These are phyloP conservation scores for Carpinus fangiana DNA, from an alignment of 306 rosid genomes.

Conservation along the genomic window DNA sequence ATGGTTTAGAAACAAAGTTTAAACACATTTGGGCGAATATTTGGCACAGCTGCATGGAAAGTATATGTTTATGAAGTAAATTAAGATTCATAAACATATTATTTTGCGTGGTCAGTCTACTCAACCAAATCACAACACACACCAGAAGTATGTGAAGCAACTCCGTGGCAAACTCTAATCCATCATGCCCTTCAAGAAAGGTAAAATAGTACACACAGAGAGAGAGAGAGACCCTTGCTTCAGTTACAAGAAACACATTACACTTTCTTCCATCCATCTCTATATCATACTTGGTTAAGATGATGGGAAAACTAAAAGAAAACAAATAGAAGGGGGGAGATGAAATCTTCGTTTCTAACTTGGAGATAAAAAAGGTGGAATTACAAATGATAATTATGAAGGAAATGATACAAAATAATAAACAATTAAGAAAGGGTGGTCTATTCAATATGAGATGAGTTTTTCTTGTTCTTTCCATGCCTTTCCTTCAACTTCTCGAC, in stretches of 20 bases:
- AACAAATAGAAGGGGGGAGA: conserved; percentile 12
- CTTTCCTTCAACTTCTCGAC: conserved; percentile 78
- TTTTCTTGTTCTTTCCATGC: conserved; percentile 65
- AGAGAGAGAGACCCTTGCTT: conserved; percentile 8
- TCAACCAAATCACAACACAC: too few relatives aligned
- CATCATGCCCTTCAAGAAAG: too few relatives aligned
- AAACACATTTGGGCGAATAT: too few relatives aligned
- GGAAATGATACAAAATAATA: conserved; percentile 15
- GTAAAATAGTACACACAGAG: too few relatives aligned
- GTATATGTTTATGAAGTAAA: too few relatives aligned
- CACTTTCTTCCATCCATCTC: conserved; percentile 37
- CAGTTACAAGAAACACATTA: conserved; percentile 31
- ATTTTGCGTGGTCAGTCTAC: too few relatives aligned
- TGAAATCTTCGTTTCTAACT: conserved; percentile 1
- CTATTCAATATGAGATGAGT: conserved; percentile 54
- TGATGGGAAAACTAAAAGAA: conserved; percentile 30
- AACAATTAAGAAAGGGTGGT: conserved; percentile 26
- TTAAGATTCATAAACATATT: too few relatives aligned
- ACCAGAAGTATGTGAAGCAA: too few relatives aligned
- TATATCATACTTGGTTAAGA: conserved; percentile 30
- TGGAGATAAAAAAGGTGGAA: conserved; percentile 16
- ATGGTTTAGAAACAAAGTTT: too few relatives aligned
- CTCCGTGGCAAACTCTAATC: too few relatives aligned
- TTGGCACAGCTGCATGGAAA: too few relatives aligned
- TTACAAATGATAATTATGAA: conserved; percentile 12